Percentiles rank a stretch among this genome's conserved stretches.
Conservation (phyloP, 164 flowering plant genomes). For the Aristolochia fimbriata region DNA sequence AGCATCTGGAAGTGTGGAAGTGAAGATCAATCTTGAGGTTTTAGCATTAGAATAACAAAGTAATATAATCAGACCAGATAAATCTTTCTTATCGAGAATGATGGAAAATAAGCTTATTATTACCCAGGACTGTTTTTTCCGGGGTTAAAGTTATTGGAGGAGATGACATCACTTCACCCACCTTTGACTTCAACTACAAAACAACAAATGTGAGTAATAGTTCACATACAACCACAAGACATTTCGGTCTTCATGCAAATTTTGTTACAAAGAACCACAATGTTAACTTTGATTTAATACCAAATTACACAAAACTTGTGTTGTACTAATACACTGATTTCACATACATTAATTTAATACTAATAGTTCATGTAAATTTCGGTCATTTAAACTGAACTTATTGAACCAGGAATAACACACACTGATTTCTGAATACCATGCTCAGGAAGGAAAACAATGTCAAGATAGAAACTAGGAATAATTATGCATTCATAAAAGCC, state of each 20-base stretch:
- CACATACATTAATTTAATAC: too few relatives aligned
- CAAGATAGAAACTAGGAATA: too few relatives aligned
- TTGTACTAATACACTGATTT: too few relatives aligned
- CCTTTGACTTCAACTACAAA: conserved; percentile 21
- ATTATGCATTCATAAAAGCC: too few relatives aligned
- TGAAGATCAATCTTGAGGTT: background rate
- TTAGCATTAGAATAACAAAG: background rate
- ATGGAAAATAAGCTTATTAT: background rate
- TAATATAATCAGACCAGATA: background rate
- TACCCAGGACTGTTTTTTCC: conserved; percentile 21
- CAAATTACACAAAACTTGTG: too few relatives aligned
- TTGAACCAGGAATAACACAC: too few relatives aligned
- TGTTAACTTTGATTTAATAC: background rate
- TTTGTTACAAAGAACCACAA: background rate
- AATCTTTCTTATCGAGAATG: background rate
- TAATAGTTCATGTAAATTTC: too few relatives aligned
- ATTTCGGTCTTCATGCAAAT: too few relatives aligned
- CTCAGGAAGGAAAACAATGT: too few relatives aligned
- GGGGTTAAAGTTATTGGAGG: conserved; percentile 20
- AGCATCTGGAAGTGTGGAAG: conserved; percentile 17
- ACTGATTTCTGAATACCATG: too few relatives aligned
- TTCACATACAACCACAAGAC: background rate
- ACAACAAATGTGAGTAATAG: background rate
- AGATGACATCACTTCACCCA: conserved; percentile 22
- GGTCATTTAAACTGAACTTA: too few relatives aligned